Percentiles rank a stretch among this genome's conserved stretches.
Conservation (phyloP, 2,329 filamentous ascomycete species). For the Fusarium abutilonis region DNA sequence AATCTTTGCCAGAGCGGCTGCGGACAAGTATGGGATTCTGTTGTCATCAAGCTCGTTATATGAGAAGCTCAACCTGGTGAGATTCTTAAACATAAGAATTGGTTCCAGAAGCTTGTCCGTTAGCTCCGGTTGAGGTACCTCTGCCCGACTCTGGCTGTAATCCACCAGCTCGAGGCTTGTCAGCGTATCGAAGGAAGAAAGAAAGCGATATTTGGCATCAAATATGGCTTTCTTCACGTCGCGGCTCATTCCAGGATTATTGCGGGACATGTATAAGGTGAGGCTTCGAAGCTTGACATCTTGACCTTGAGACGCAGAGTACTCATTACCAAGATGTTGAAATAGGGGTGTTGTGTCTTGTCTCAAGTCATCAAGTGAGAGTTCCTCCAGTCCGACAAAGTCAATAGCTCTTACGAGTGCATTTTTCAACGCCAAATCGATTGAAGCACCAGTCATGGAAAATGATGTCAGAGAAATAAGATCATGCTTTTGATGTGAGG, state of each 20-base stretch:
- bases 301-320: neutral
- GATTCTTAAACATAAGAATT: conserved; percentile 30
- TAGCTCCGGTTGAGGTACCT: conserved; percentile 10
- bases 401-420: conserved; percentile 18
- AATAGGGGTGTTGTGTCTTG: neutral
- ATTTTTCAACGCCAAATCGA: neutral
- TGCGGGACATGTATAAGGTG: neutral
- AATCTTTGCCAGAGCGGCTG: conserved; percentile 13
- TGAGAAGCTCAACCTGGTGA: conserved; percentile 19
- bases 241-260: neutral
- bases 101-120: conserved; percentile 12
- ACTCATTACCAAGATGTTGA: conserved; percentile 1
- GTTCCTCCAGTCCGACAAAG: conserved; percentile 15
- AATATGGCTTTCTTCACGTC: neutral
- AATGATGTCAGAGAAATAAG: conserved; percentile 23
- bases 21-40: conserved; percentile 19
- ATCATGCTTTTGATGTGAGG: neutral
- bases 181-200: conserved; percentile 34
- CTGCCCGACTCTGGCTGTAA: neutral
- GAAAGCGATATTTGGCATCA: conserved; percentile 7
- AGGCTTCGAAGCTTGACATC: conserved; percentile 14
- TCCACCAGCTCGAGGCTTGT: conserved; percentile 10
- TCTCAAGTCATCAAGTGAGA: neutral
- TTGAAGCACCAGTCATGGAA: neutral
- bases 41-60: neutral